Evolutionary conservation across 2,329 filamentous ascomycete species (phyloP).

Genomic region (Colletotrichum costaricense): DNA sequence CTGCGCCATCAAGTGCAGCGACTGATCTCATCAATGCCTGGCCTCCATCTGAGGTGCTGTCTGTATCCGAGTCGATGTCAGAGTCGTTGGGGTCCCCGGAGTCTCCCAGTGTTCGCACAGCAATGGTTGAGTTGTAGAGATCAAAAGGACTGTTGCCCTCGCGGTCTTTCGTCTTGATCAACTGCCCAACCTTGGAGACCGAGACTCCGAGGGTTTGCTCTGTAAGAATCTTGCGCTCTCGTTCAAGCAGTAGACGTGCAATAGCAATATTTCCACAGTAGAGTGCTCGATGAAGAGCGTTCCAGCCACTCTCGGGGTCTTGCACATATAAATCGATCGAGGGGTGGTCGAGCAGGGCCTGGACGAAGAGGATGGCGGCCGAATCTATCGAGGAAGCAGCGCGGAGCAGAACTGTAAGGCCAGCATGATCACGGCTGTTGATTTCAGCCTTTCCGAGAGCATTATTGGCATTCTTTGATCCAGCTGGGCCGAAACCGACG

Average conservation of each 20-base stretch:
- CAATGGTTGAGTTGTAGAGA: conserved; percentile 88
- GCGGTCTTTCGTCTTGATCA: conserved; percentile 95
- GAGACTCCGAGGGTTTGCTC: conserved; percentile 70
- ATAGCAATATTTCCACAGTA: conserved; percentile 91
- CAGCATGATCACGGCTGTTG: conserved; percentile 85
- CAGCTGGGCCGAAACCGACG: conserved; percentile 54
- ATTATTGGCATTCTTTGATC: conserved; percentile 56
- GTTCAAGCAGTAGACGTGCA: conserved; percentile 83
- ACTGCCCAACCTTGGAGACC: conserved; percentile 72
- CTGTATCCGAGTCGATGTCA: conserved; percentile 67
- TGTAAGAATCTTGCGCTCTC: conserved; percentile 74
- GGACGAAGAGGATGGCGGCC: conserved; percentile 79
- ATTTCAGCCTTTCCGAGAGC: conserved; percentile 72
- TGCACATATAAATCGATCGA: conserved; percentile 87
- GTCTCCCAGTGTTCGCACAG: conserved; percentile 73
- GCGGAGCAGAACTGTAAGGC: conserved; percentile 86
- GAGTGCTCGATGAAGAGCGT: conserved; percentile 88
- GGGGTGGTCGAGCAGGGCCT: conserved; percentile 83
- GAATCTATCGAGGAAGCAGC: conserved; percentile 80
- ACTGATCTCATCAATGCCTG: conserved; percentile 32
- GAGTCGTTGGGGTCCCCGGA: conserved; percentile 51
- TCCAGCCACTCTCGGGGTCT: conserved; percentile 95
- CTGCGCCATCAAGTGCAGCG: conserved; percentile 36
- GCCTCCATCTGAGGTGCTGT: conserved; percentile 51
- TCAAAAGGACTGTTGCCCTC: conserved; percentile 97